Evolutionary conservation across 2,329 filamentous ascomycete genomes (phyloP).

Genomic region (Escovopsis sp.): DNA sequence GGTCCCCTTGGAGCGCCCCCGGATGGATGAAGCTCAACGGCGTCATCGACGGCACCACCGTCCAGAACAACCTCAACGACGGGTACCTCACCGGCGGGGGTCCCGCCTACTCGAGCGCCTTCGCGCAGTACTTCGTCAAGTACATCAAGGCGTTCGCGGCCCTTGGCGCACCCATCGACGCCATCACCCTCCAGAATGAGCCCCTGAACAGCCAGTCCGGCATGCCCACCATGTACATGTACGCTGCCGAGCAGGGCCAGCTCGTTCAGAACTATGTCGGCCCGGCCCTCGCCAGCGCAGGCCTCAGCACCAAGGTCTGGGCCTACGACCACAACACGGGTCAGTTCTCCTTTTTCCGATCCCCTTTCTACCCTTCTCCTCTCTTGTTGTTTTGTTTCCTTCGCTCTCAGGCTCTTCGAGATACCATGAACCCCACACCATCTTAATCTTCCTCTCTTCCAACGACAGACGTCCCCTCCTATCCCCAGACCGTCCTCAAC

Average conservation of each 20-base stretch:
- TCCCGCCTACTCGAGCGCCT: constrained; percentile 15
- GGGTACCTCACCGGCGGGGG: constrained; percentile 16
- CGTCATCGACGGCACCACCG: constrained; percentile 17
- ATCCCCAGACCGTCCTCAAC: constrained; percentile 22
- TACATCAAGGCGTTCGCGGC: constrained; percentile 7
- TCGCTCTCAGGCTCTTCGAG: too few relatives aligned
- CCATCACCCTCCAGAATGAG: constrained; percentile 7
- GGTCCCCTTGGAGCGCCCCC: constrained; percentile 23
- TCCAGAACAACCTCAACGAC: constrained; percentile 12
- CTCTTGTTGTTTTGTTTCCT: too few relatives aligned
- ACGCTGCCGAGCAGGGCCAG: constrained; percentile 4
- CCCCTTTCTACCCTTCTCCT: too few relatives aligned
- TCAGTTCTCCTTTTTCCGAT: constrained; percentile 4
- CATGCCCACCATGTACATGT: constrained; percentile 7
- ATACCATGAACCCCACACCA: not conserved
- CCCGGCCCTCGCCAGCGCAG: constrained; percentile 5
- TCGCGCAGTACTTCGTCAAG: constrained; percentile 17
- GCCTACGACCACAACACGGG: constrained; percentile 17
- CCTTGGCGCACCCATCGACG: constrained; percentile 4
- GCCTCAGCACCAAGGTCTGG: constrained; percentile 5
- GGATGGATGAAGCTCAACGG: constrained; percentile 26
- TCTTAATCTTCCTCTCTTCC: too few relatives aligned
- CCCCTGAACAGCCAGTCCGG: constrained; percentile 7
- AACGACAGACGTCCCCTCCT: constrained; percentile 14
- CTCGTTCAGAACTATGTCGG: constrained; percentile 6